Percentiles rank a stretch among this genome's conserved stretches.
Evolutionary conservation across 1,139 yeast genomes (phyloP).

Genomic region (Lodderomyces jiufengensis): DNA sequence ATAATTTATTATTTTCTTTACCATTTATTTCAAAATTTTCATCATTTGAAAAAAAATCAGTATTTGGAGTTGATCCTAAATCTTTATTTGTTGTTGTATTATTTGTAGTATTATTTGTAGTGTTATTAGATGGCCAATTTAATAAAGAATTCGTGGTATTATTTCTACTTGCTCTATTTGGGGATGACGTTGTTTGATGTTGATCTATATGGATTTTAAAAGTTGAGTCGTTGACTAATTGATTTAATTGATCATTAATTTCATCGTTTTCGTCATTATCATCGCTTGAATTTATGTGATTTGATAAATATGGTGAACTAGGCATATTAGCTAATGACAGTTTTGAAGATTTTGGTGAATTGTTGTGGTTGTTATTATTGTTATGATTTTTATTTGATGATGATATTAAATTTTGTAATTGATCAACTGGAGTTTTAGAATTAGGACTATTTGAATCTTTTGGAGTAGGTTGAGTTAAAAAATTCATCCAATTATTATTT

Average conservation of each 20-base stretch:
- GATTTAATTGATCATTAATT: slow-evolving; percentile 10
- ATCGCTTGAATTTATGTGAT: slow-evolving; percentile 4
- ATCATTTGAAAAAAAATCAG: slow-evolving; percentile 32
- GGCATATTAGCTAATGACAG: slow-evolving; percentile 36
- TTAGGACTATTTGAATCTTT: slow-evolving; percentile 42
- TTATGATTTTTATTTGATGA: slow-evolving; percentile 15
- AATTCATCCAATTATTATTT: slow-evolving; percentile 36
- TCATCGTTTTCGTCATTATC: slow-evolving; percentile 7
- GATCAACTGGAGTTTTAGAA: slow-evolving; percentile 32
- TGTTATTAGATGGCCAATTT: slow-evolving; percentile 22
- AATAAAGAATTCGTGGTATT: slow-evolving; percentile 36
- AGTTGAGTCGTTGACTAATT: slow-evolving; percentile 9
- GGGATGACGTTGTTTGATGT: slow-evolving; percentile 12
- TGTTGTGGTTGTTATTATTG: slow-evolving; percentile 17
- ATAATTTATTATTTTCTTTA: no score
- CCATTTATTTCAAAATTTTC: no score
- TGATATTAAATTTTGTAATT: slow-evolving; percentile 11
- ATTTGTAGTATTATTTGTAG: slow-evolving; percentile 1
- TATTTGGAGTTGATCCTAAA: slow-evolving; percentile 29
- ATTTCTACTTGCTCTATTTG: slow-evolving; percentile 33
- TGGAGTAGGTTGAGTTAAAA: slow-evolving; percentile 43
- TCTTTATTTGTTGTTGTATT: slow-evolving; percentile 15
- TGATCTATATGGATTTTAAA: slow-evolving; percentile 6
- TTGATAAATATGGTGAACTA: slow-evolving; percentile 31
- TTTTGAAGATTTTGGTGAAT: slow-evolving; percentile 16